Evolutionary conservation across 352 stramenopile species (phyloP), one percentile per base, ranked within the genome.

Genomic region (Saprolegnia parasitica): DNA sequence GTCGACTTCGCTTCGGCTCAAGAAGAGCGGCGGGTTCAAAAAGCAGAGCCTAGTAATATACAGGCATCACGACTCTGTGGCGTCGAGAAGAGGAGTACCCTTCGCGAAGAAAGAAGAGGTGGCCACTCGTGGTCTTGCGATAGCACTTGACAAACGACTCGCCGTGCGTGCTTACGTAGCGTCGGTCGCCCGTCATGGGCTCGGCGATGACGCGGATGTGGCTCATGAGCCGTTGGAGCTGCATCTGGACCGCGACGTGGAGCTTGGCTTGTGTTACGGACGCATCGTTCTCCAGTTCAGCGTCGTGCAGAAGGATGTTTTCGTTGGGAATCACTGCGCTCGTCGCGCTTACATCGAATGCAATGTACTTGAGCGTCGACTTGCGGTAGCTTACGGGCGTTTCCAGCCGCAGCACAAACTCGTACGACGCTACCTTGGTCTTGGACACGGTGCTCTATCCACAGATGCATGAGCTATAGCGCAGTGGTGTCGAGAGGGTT

Each of bases 91-190:
- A 11, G 13, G 24, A 8, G 42, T n/a, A 49, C 52, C 63, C 63
- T 61, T 70, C 42, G 11, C 46, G 63, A 10, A 70, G 39, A 26
- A 70, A 70, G 49, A 55, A 70, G 32, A 70, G 54, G 39, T 62
- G 23, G 39, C 63, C 63, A 23, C 29, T 37, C 11, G 23, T 70
- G 15, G 63, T 70, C 13, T 52, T 52, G 13, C 63, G 63, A 39
- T 70, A 70, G 39, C 63, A 70, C 54, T 70, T 70, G 32, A 70
- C 63, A 39, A 62, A 70, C 23, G 63, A 52, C 4, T 21, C 63
- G 21, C 63, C 63, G 15, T 26, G 26, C 63, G 63, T 70, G 63
- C 63, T 70, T 21, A 70, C 63, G 54, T 70, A 70, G 32, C 63
- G 49, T 37, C 50, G 45, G 23, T n/a, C 10, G 13, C 52, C 63